phyloP scores from a whole-genome alignment of 176 grass and related monocot genomes.

The Carex cristatella region DNA sequence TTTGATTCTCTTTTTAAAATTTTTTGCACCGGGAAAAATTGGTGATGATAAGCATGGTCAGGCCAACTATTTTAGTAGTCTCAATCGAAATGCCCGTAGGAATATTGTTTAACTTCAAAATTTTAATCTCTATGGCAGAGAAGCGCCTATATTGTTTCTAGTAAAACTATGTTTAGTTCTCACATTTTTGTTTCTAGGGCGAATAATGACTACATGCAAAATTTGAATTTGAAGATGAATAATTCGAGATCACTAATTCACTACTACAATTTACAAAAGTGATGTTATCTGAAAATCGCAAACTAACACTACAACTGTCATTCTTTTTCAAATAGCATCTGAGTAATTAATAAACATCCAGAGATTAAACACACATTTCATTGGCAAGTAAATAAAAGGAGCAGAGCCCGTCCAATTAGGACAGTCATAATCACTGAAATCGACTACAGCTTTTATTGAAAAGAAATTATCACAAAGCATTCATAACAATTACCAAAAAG shows the following conservation, averaged over 20 bases:
- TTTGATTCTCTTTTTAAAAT: background rate
- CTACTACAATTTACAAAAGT: background rate
- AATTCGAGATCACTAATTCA: background rate
- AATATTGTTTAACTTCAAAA: background rate
- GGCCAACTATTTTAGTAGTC: background rate
- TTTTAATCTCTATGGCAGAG: background rate
- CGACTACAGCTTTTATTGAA: background rate
- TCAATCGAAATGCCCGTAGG: background rate
- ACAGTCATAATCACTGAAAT: background rate
- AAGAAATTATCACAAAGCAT: background rate
- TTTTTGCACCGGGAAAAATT: background rate
- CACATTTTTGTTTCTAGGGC: background rate
- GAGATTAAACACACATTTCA: background rate
- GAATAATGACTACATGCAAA: background rate
- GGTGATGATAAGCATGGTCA: background rate
- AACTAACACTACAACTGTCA: background rate
- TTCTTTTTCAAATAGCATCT: background rate
- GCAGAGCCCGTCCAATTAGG: background rate
- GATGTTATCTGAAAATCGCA: background rate
- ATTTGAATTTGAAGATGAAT: background rate
- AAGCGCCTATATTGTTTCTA: background rate
- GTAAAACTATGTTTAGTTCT: background rate
- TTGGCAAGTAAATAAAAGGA: background rate
- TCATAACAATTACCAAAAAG: conserved; percentile 11
- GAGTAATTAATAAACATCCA: background rate